Base-by-base conservation (phyloP, 73 alveolate genomes). In the Stentor coeruleus region DNA sequence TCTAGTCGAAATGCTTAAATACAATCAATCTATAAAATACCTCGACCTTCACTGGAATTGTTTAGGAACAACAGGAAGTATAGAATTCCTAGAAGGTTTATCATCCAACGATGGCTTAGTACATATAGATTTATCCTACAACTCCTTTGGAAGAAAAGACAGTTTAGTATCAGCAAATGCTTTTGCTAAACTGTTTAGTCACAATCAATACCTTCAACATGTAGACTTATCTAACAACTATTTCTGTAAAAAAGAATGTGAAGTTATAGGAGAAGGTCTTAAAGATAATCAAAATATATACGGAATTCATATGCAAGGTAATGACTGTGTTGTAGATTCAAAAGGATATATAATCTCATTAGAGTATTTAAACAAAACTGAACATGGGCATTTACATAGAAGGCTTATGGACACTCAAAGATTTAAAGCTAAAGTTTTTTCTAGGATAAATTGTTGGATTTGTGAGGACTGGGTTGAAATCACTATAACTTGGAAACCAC, bases 41-140 rank as follows among this genome's bases (percentile, higher is more conserved):
- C 72, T 75, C 0, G 83, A 75, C 33, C 66, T 75, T 20, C 83
- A 75, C 39, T 75, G 83, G 72, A 75, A 75, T 38, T 20, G 33
- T 14, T 26, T 75, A 15, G 39, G 66, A 75, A 66, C 20, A 31
- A n/a, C 15, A 14, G 74, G 74, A 2, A 39, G 80, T 75, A n/a
- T 75, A 1, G n/a, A 36, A 38, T 36, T 75, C 30, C 39, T 75
- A 37, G 59, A 75, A 75, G 83, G 83, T 1, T 37, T 75, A 15
- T n/a, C 35, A 6, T n/a, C 33, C 11, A 75, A 75, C 2, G 83
- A 75, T 38, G 6, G 80, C 11, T 2, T 75, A 3, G 11, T 36
- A 39, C 36, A 75, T 37, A 75, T 75, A 0, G 83, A 75, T 37
- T n/a, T 75, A 1, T 39, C 74, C 14, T 75, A 66, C n/a, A 75